These are phyloP conservation scores for Apiospora koreana DNA, from an alignment of 2,329 filamentous ascomycete species.

Conservation along the genomic window DNA sequence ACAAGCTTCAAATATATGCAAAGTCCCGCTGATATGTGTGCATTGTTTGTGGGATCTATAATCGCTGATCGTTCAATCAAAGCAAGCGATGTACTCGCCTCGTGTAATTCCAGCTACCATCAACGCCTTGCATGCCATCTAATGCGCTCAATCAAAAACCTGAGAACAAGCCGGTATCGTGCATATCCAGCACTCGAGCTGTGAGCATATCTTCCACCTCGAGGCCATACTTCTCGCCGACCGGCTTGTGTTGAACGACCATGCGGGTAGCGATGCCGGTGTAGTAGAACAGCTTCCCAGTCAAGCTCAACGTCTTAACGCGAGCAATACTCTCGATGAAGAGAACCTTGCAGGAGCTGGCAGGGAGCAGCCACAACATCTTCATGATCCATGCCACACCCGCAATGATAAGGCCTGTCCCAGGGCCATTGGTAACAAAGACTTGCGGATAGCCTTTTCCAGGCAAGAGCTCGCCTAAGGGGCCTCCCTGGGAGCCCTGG, in stretches of 20 bases:
- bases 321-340: slow-evolving; percentile 95
- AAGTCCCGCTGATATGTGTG: neutral
- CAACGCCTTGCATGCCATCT: neutral
- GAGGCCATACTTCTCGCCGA: slow-evolving; percentile 43
- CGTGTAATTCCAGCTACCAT: neutral
- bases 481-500: slow-evolving; percentile 20
- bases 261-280: slow-evolving; percentile 71
- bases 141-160: neutral
- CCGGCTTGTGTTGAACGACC: slow-evolving; percentile 75
- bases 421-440: slow-evolving; percentile 86
- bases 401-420: slow-evolving; percentile 77
- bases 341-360: slow-evolving; percentile 67
- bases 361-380: slow-evolving; percentile 44
- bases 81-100: neutral
- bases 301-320: slow-evolving; percentile 79
- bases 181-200: neutral
- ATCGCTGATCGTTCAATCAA: neutral
- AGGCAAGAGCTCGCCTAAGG: slow-evolving; percentile 16
- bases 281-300: slow-evolving; percentile 72
- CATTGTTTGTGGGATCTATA: neutral
- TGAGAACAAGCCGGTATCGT: neutral
- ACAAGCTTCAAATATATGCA: neutral
- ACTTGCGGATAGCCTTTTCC: slow-evolving; percentile 62
- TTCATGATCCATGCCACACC: slow-evolving; percentile 51
- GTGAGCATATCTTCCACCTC: neutral